Evolutionary conservation across 2,329 filamentous ascomycete species (phyloP).

Genomic region (Colletotrichum tamarilloi): DNA sequence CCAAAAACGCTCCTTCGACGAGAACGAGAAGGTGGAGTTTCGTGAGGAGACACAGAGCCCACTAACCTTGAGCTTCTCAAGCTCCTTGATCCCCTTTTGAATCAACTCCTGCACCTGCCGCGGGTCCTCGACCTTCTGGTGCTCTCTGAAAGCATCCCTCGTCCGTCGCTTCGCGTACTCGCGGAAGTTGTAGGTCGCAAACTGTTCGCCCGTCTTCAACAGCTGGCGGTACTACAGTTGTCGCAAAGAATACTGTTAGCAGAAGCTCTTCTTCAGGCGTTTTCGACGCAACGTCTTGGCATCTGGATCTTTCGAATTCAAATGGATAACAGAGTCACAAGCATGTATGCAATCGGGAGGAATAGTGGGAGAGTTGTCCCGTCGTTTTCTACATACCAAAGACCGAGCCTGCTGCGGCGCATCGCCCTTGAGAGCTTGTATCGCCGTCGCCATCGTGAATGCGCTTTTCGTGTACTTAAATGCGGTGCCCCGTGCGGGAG

Average conservation of each 20-base stretch:
- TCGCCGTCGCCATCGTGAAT: slow-evolving; percentile 37
- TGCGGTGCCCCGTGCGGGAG: too few relatives aligned
- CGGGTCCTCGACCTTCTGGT: slow-evolving; percentile 77
- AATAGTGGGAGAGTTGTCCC: background rate
- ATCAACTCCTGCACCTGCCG: slow-evolving; percentile 87
- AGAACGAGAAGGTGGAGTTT: too few relatives aligned
- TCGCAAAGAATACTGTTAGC: background rate
- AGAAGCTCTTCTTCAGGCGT: background rate
- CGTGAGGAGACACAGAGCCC: background rate
- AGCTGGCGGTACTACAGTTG: slow-evolving; percentile 84
- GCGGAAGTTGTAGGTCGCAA: slow-evolving; percentile 96
- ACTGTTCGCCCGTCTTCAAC: slow-evolving; percentile 86
- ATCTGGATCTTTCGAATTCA: background rate
- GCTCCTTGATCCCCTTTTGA: slow-evolving; percentile 86
- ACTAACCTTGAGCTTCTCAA: slow-evolving; percentile 89
- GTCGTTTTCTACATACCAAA: slow-evolving; percentile 55
- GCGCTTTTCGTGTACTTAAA: background rate
- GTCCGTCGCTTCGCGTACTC: slow-evolving; percentile 95
- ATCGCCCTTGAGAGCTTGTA: slow-evolving; percentile 59
- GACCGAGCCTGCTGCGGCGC: slow-evolving; percentile 68
- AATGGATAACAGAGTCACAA: background rate
- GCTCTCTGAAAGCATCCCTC: slow-evolving; percentile 88
- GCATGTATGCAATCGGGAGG: background rate
- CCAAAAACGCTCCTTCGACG: too few relatives aligned
- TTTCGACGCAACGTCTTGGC: background rate